A percentile compares a stretch with the other conserved stretches of the same genome.
phyloP scores from a whole-genome alignment of 192 early-diverging fungal genomes.

The Jimgerdemannia flammicorona region DNA sequence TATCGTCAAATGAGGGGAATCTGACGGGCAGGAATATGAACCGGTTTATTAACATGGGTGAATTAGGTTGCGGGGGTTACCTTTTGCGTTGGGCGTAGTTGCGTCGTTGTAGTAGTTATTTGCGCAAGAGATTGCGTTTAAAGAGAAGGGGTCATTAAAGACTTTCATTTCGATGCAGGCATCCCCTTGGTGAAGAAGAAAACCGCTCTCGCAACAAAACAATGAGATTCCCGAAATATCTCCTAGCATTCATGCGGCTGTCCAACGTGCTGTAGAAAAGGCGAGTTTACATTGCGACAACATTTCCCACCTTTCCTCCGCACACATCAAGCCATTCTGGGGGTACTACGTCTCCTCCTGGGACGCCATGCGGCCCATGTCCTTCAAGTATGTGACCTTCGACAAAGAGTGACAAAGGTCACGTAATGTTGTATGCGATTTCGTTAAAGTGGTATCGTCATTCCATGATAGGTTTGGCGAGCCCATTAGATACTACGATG shows the following conservation, averaged over 20 bases:
- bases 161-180: constrained; percentile 32
- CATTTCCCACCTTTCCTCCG: not conserved
- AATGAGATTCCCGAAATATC: constrained; percentile 94
- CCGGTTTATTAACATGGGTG: constrained; percentile 74
- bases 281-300: constrained; percentile 3
- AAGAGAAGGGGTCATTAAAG: not conserved
- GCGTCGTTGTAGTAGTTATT: not conserved
- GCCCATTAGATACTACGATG: constrained; percentile 76
- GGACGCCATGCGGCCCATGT: constrained; percentile 20
- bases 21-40: constrained; percentile 38
- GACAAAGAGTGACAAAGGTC: constrained; percentile 79
- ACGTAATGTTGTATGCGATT: constrained; percentile 92
- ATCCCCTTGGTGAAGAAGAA: constrained; percentile 97
- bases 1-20: constrained; percentile 60
- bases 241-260: constrained; percentile 81
- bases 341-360: constrained; percentile 89
- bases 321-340: constrained; percentile 67
- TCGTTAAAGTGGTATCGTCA: constrained; percentile 79
- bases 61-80: not conserved
- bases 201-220: constrained; percentile 98
- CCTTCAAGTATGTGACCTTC: constrained; percentile 11
- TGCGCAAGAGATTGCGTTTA: too few relatives aligned
- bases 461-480: constrained; percentile 95
- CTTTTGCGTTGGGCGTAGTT: not conserved
- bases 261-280: constrained; percentile 64